Percentiles rank a stretch among this genome's conserved stretches.
phyloP scores from a whole-genome alignment of 352 stramenopile species.

The Phytopythium sindhum region DNA sequence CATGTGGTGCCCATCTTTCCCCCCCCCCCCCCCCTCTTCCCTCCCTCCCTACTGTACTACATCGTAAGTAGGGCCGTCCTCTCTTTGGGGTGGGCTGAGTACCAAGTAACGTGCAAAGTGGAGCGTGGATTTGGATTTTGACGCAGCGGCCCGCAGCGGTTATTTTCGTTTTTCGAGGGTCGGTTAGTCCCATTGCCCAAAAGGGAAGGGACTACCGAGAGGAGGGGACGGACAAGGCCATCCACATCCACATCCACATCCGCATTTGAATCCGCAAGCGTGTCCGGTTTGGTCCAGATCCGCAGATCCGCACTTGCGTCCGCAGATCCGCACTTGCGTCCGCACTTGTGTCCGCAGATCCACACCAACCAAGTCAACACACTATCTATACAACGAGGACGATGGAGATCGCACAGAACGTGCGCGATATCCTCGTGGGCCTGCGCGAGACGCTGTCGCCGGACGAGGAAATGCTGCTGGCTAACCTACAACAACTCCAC shows the following conservation, averaged over 20 bases:
- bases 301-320: neutral
- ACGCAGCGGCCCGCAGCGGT: neutral
- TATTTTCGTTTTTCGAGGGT: slow-evolving; percentile 2
- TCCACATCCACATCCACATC: neutral
- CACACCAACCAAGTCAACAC: neutral
- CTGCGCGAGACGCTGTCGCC: slow-evolving; percentile 72
- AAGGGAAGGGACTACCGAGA: slow-evolving; percentile 2
- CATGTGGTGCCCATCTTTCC: slow-evolving; percentile 1
- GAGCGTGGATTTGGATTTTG: slow-evolving; percentile 9
- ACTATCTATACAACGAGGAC: neutral
- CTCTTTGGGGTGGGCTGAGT: neutral
- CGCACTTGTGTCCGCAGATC: neutral
- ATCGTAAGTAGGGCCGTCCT: neutral
- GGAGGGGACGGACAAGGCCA: neutral
- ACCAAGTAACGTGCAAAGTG: slow-evolving; percentile 1
- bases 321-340: neutral
- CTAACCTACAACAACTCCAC: slow-evolving; percentile 62
- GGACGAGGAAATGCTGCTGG: slow-evolving; percentile 66
- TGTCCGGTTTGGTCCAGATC: neutral
- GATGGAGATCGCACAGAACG: slow-evolving; percentile 84
- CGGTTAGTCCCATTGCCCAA: slow-evolving; percentile 6
- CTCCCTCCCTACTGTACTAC: too few relatives aligned
- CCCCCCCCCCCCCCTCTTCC: neutral
- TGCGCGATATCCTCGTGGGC: slow-evolving; percentile 75
- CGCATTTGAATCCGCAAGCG: neutral